Conservation (phyloP, 2,329 filamentous ascomycete species). For the Beauveria pseudobassiana region DNA sequence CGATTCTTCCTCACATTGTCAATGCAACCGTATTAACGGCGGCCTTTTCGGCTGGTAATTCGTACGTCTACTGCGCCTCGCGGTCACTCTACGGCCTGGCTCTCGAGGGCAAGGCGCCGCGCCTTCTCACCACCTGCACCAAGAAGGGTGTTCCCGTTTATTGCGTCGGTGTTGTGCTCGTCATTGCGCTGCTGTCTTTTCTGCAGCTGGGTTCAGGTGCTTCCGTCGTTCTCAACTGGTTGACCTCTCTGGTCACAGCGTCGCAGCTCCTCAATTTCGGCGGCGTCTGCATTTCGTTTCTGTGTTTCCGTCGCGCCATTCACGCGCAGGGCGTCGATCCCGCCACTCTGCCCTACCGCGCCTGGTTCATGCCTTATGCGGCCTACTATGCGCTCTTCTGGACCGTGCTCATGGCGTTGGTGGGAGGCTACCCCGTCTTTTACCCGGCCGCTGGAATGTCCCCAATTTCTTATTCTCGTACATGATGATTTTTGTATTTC, state of each 20-base stretch:
- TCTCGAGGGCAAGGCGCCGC: conserved; percentile 59
- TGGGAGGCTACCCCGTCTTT: conserved; percentile 72
- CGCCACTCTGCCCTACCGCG: conserved; percentile 61
- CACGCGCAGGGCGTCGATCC: conserved; percentile 61
- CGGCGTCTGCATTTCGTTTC: conserved; percentile 62
- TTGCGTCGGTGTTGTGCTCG: conserved; percentile 58
- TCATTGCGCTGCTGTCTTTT: conserved; percentile 65
- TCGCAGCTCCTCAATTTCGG: conserved; percentile 69
- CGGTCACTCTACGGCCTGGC: conserved; percentile 62
- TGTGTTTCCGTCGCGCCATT: conserved; percentile 64
- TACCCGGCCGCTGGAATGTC: conserved; percentile 60
- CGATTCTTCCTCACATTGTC: conserved; percentile 60
- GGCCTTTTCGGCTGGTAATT: conserved; percentile 61
- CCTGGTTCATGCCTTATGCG: conserved; percentile 61
- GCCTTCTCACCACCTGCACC: conserved; percentile 52
- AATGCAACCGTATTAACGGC: conserved; percentile 65
- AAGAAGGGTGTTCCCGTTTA: conserved; percentile 64
- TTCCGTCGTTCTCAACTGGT: conserved; percentile 64
- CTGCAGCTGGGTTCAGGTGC: conserved; percentile 60
- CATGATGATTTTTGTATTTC: conserved; percentile 65
- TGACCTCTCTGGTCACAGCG: conserved; percentile 61
- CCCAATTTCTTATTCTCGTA: conserved; percentile 72
- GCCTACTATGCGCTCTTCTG: conserved; percentile 59
- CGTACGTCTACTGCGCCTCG: conserved; percentile 56
- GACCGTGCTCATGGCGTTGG: conserved; percentile 64